Evolutionary conservation across 2,329 filamentous ascomycete species (phyloP).

Genomic region (Penicillium expansum): DNA sequence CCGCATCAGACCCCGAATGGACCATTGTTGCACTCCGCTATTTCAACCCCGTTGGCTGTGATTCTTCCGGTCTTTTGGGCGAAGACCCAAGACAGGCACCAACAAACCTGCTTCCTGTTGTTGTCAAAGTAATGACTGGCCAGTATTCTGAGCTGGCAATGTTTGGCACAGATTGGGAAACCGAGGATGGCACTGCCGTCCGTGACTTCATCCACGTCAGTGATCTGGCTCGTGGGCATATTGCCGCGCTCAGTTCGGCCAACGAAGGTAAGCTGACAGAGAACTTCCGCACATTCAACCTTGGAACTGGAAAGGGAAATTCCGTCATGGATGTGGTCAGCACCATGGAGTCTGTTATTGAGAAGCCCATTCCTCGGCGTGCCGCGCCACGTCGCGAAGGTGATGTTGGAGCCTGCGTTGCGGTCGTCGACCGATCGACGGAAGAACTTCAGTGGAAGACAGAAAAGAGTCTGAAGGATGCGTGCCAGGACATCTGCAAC

Average conservation of each 20-base stretch:
- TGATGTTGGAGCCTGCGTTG: conserved; percentile 42
- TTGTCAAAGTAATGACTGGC: conserved; percentile 61
- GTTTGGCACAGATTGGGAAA: conserved; percentile 65
- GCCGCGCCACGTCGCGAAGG: conserved; percentile 36
- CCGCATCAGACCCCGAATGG: conserved; percentile 60
- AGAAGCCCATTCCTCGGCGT: conserved; percentile 33
- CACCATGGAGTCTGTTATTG: conserved; percentile 40
- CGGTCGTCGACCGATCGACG: conserved; percentile 39
- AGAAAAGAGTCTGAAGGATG: conserved; percentile 38
- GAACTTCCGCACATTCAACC: conserved; percentile 45
- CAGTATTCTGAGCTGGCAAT: conserved; percentile 55
- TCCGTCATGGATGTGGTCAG: conserved; percentile 40
- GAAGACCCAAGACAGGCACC: conserved; percentile 62
- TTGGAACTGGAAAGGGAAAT: conserved; percentile 40
- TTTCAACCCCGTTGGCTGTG: conserved; percentile 67
- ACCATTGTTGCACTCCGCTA: conserved; percentile 63
- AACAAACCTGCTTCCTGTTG: conserved; percentile 64
- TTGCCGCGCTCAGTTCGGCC: conserved; percentile 54
- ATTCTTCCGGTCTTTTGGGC: conserved; percentile 61
- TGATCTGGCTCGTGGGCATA: conserved; percentile 62
- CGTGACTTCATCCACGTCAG: conserved; percentile 68
- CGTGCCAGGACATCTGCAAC: conserved; percentile 39
- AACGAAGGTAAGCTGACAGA: conserved; percentile 33
- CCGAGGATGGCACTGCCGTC: conserved; percentile 63
- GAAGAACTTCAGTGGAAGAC: conserved; percentile 55